phyloP scores from a whole-genome alignment of 2,329 filamentous ascomycete species.

The Orbilia javanica region DNA sequence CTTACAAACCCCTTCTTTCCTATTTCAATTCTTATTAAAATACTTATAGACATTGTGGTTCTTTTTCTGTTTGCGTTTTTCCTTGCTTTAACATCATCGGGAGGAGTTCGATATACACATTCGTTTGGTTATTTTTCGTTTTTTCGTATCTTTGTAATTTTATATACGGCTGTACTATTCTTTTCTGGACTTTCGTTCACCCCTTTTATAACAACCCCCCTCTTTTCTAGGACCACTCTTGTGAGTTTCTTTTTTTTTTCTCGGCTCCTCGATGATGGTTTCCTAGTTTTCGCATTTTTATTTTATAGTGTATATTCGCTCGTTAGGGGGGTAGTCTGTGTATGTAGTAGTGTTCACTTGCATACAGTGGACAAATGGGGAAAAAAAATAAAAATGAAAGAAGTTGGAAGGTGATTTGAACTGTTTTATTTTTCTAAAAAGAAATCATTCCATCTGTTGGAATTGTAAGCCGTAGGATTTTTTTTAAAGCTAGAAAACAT shows the following conservation, averaged over 20 bases:
- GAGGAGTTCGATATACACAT: conserved; percentile 50
- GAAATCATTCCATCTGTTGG: too few relatives aligned
- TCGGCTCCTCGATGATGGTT: conserved; percentile 15
- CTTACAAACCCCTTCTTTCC: conserved; percentile 6
- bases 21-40: conserved; percentile 18
- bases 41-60: conserved; percentile 30
- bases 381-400: conserved; percentile 14
- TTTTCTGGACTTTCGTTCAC: background rate
- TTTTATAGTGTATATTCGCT: conserved; percentile 8
- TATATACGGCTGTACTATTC: conserved; percentile 14
- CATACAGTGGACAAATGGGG: background rate
- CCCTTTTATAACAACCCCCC: background rate
- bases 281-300: background rate
- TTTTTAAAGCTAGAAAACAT: background rate
- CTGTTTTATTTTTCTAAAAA: background rate
- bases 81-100: conserved; percentile 28
- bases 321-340: conserved; percentile 10
- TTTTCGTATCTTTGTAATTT: conserved; percentile 36
- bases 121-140: conserved; percentile 29
- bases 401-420: background rate
- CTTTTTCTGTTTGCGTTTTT: conserved; percentile 5
- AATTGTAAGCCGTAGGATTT: background rate
- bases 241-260: conserved; percentile 1
- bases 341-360: background rate
- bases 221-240: conserved; percentile 1